Evolutionary conservation across 345 rosid genomes (phyloP), one percentile per base, ranked within the genome.

Genomic region (Rhodamnia argentea): DNA sequence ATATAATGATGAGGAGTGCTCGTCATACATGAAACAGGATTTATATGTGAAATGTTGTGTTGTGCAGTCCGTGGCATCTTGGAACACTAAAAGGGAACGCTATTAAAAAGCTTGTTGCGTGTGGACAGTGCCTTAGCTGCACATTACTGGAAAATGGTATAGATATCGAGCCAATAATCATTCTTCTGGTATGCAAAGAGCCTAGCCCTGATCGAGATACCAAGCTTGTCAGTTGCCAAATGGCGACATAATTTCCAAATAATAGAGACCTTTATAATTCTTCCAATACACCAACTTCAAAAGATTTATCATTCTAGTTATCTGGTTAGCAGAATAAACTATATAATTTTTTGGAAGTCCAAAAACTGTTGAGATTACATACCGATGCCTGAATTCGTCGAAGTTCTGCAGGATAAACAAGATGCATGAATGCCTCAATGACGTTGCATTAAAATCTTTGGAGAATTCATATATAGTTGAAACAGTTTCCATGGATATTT

Each of bases 81-180:
- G n/a, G 64, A 29, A 59, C 32, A 6, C n/a, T 12, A 5, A 12
- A 5, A 6, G 3, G 13, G 64, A n/a, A 59, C 3, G 13, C 8
- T 4, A 59, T 59, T 7, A 12, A 59, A 59, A 26, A 59, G 64
- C 3, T 14, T n/a, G 32, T 59, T 59, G 64, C 3, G 32, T 13
- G 32, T 5, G 64, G 64, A 12, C 16, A 59, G 64, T 13, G 64
- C 64, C 64, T n/a, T 95, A 96, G 50, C 95, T 96, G 82, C 93
- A 92, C 32, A n/a, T 12, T 59, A 59, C 64, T n/a, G 64, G 18
- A n/a, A 26, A 59, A 59, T 13, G 29, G 64, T n/a, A 59, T 13
- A 59, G 89, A 94, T 94, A 81, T 95, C 96, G 85, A 94, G 93
- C 32, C 93, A 96, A 83, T 96, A 96, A 92, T 95, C 93, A 96